Evolutionary conservation across 805 yeast species (phyloP), one percentile per base, ranked within the genome.

Genomic region (Yarrowia osloensis): DNA sequence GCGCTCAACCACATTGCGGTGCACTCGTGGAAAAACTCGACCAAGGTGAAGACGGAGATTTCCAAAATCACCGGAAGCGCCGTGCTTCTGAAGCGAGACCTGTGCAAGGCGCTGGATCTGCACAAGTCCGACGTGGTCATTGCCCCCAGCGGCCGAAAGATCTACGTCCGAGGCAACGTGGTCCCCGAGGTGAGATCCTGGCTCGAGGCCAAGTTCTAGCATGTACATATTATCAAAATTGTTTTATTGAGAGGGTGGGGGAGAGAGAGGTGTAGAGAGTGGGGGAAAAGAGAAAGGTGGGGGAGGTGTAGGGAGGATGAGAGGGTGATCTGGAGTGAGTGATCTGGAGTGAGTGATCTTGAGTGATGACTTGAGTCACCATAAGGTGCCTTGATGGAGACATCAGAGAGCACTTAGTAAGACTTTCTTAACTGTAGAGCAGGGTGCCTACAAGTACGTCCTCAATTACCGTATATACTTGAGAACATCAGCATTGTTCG

Each of bases 21-120:
- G n/a, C 65, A 61, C 54, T 42, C 54, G 65, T 61, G 65, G 65
- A 42, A 42, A 7, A 61, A 61, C 65, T 15, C 54, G 22, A 61
- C 54, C 65, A 44, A 61, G 42, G 33, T 31, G n/a, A 29, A 33
- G 42, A 61, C 65, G 35, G 65, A 61, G 42, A 61, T 61, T n/a
- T 61, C 65, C 42, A 61, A 61, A n/a, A 42, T 61, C 40, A 39
- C 65, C 22, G 65, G 65, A 5, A 44, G 42, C 24, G 65, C 65
- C 42, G 65, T 31, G 22, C 65, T 61, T 19, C 42, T 61, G n/a
- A 61, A 61, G 15, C 52, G 54, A 11, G 65, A 61, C 13, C 65
- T 61, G 33, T 57, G 63, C 49, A 2, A 2, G 50, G 65, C 54
- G 15, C 65, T 42, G 8, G 33, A 31, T 9, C 39, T 61, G 40